A percentile compares a stretch with the other conserved stretches of the same genome.
Evolutionary conservation across 2,329 filamentous ascomycete genomes (phyloP).

Genomic region (Leptographium radiaticola): DNA sequence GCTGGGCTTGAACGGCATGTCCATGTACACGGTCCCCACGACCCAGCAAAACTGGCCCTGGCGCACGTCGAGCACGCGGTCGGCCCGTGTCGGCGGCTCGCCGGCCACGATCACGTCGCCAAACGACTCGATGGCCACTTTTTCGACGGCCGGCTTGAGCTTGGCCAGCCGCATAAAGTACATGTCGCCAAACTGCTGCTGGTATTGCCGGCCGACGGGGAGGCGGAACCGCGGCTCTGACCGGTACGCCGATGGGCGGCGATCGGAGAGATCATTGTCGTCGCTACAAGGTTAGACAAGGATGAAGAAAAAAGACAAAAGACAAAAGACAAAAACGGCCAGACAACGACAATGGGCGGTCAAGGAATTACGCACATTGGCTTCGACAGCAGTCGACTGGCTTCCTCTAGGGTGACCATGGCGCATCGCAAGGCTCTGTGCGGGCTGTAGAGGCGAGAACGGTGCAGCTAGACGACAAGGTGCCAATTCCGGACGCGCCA

Average conservation of each 20-base stretch:
- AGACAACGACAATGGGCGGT: neutral
- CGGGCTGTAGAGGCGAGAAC: neutral
- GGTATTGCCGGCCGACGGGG: slow-evolving; percentile 59
- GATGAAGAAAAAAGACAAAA: neutral
- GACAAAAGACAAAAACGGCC: neutral
- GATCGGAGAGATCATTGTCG: slow-evolving; percentile 30
- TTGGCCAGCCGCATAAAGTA: slow-evolving; percentile 86
- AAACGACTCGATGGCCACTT: slow-evolving; percentile 64
- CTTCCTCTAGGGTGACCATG: slow-evolving; percentile 33
- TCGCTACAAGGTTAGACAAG: slow-evolving; percentile 9
- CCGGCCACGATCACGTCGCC: slow-evolving; percentile 63
- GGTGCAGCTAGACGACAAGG: neutral
- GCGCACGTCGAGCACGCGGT: slow-evolving; percentile 85
- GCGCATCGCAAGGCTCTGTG: slow-evolving; percentile 3
- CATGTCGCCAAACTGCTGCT: slow-evolving; percentile 95
- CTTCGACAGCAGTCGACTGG: slow-evolving; percentile 30
- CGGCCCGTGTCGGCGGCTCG: slow-evolving; percentile 60
- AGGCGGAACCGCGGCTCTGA: slow-evolving; percentile 65
- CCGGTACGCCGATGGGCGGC: slow-evolving; percentile 47
- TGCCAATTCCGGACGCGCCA: neutral
- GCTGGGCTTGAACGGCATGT: slow-evolving; percentile 91
- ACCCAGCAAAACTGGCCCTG: slow-evolving; percentile 97
- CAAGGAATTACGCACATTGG: slow-evolving; percentile 28
- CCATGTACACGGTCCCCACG: slow-evolving; percentile 88
- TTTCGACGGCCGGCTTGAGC: slow-evolving; percentile 72